These are phyloP conservation scores for Elsinoe necatrix DNA, from an alignment of 2,329 filamentous ascomycete genomes.

Conservation along the genomic window DNA sequence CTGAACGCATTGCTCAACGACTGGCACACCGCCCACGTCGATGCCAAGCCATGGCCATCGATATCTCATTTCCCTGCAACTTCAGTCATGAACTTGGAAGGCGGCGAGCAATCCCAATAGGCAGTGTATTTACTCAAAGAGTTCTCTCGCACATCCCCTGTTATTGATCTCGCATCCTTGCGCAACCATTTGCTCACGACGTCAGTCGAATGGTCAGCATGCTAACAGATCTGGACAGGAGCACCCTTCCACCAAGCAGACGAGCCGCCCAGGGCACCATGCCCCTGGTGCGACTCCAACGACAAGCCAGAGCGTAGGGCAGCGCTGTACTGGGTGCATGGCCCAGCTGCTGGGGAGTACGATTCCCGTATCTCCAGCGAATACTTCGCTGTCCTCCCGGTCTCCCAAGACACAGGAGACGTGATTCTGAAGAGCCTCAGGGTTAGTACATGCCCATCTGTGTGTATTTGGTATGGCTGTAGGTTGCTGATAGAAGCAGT, in stretches of 20 bases:
- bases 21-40: no score
- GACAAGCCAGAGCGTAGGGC: conserved; percentile 28
- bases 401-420: conserved; percentile 16
- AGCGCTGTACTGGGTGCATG: conserved; percentile 39
- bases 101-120: no score
- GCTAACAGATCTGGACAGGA: conserved; percentile 27
- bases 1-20: no score
- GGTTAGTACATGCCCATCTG: not conserved
- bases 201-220: not conserved
- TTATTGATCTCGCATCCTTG: not conserved
- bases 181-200: not conserved
- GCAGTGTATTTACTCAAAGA: no score
- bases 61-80: no score
- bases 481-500: not conserved
- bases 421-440: not conserved
- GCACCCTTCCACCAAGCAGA: conserved; percentile 38
- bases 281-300: conserved; percentile 37
- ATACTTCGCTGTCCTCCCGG: conserved; percentile 40
- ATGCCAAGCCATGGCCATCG: no score
- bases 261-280: conserved; percentile 35
- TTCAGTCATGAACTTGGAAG: no score
- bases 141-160: no score
- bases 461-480: no score
- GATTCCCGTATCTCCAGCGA: conserved; percentile 36
- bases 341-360: conserved; percentile 34